Conservation (phyloP, 1,284 basidiomycete genomes). For the Kwoniella shivajii region DNA sequence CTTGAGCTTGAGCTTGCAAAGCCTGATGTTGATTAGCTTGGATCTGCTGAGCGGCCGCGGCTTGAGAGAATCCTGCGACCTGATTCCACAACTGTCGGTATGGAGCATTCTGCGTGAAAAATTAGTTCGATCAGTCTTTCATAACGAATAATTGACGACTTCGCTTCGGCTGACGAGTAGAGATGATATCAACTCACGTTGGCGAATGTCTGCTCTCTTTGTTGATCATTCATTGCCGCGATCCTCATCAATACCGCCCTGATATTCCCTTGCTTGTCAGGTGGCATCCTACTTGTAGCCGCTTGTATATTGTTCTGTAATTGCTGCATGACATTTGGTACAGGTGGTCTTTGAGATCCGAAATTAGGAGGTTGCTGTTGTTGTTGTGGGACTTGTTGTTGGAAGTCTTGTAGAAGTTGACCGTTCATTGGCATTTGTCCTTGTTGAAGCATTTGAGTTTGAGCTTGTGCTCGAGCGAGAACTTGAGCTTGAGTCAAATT, state of each 20-base stretch:
- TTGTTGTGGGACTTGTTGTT: slow-evolving; percentile 16
- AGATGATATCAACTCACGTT: slow-evolving; percentile 24
- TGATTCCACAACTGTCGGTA: slow-evolving; percentile 34
- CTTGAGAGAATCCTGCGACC: slow-evolving; percentile 1
- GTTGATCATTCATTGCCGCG: slow-evolving; percentile 34
- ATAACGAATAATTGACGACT: too few species aligned
- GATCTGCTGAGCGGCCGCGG: slow-evolving; percentile 6
- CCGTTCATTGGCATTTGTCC: slow-evolving; percentile 23
- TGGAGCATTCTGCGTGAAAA: slow-evolving; percentile 29
- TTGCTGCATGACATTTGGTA: slow-evolving; percentile 17
- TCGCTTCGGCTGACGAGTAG: not conserved
- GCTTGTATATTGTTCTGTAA: slow-evolving; percentile 10
- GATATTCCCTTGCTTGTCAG: slow-evolving; percentile 22
- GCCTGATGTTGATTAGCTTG: slow-evolving; percentile 3
- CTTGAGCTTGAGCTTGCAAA: slow-evolving; percentile 7
- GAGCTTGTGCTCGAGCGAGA: slow-evolving; percentile 12
- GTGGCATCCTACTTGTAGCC: slow-evolving; percentile 8
- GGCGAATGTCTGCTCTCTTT: slow-evolving; percentile 36
- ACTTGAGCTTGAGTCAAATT: slow-evolving; percentile 7
- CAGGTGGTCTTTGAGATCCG: slow-evolving; percentile 34
- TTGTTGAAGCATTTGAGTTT: slow-evolving; percentile 24
- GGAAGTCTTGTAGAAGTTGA: slow-evolving; percentile 18
- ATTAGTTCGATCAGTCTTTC: not conserved
- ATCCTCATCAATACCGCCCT: slow-evolving; percentile 34
- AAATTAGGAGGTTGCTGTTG: slow-evolving; percentile 30